Percentiles rank a stretch among this genome's conserved stretches.
Conservation (phyloP, 1,139 yeast species). For the Yamadazyma atmosphaerica region DNA sequence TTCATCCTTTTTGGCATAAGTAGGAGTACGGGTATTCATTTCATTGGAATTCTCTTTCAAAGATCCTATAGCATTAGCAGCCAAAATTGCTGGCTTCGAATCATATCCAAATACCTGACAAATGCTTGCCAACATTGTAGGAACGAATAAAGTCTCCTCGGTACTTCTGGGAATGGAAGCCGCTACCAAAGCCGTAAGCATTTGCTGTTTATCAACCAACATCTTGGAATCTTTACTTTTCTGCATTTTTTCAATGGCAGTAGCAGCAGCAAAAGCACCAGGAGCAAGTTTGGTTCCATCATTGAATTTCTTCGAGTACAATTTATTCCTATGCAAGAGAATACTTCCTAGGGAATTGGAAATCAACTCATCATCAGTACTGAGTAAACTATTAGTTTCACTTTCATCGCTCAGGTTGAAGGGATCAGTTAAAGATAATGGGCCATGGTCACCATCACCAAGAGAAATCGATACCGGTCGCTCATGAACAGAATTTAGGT, state of each 20-base stretch:
- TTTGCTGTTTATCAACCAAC: slow-evolving; percentile 42
- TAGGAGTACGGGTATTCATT: slow-evolving; percentile 13
- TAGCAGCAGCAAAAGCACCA: slow-evolving; percentile 73
- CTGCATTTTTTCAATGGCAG: slow-evolving; percentile 60
- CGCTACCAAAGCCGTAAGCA: slow-evolving; percentile 66
- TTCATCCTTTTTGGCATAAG: slow-evolving; percentile 12
- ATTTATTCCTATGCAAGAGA: slow-evolving; percentile 17
- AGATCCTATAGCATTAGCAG: slow-evolving; percentile 70
- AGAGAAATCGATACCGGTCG: slow-evolving; percentile 62
- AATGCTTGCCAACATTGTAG: slow-evolving; percentile 65
- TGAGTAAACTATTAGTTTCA: slow-evolving; percentile 31
- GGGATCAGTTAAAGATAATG: slow-evolving; percentile 34
- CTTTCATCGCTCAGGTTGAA: slow-evolving; percentile 51
- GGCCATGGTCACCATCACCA: slow-evolving; percentile 36
- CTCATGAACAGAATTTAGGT: slow-evolving; percentile 57
- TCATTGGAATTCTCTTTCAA: slow-evolving; percentile 49
- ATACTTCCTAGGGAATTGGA: slow-evolving; percentile 17
- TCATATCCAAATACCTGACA: slow-evolving; percentile 71
- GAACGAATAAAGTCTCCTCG: slow-evolving; percentile 72
- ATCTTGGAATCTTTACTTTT: slow-evolving; percentile 25
- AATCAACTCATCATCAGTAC: slow-evolving; percentile 28
- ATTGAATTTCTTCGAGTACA: slow-evolving; percentile 19
- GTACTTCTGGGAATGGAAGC: slow-evolving; percentile 75
- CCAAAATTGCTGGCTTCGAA: slow-evolving; percentile 63
- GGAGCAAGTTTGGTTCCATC: slow-evolving; percentile 70